Conservation (phyloP, 495 filamentous ascomycete species). For the Podospora fimiseda region DNA sequence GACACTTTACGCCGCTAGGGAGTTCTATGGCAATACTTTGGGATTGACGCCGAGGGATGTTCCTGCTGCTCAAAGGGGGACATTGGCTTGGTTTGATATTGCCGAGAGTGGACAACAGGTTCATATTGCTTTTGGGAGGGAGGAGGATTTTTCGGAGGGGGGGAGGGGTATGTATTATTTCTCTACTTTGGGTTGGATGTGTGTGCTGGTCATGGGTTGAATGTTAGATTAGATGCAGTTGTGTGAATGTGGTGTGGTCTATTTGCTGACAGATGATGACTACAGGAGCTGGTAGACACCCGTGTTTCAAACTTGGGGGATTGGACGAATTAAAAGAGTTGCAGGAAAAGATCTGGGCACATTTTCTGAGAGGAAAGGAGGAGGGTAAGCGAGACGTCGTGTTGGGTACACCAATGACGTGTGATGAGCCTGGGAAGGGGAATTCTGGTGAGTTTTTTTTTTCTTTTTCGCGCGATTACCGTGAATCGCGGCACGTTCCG, state of each 20-base stretch:
- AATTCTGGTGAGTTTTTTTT: conserved; percentile 40
- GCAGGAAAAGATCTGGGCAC: conserved; percentile 47
- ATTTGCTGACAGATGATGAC: no score
- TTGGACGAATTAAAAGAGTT: conserved; percentile 41
- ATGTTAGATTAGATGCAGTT: no score
- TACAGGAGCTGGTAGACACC: conserved; percentile 40
- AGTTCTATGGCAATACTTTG: conserved; percentile 53
- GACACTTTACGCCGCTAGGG: conserved; percentile 45
- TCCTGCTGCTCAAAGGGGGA: conserved; percentile 43
- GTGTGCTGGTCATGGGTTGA: no score
- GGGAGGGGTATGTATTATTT: no score
- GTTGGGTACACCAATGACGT: conserved; percentile 34
- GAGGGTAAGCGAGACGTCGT: conserved; percentile 43
- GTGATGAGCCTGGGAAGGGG: conserved; percentile 49
- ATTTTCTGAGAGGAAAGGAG: conserved; percentile 33
- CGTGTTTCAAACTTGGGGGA: conserved; percentile 49
- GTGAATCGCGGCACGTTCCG: neutral
- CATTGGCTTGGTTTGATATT: conserved; percentile 56
- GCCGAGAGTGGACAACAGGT: conserved; percentile 53
- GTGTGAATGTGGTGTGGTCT: no score
- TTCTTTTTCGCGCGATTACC: neutral
- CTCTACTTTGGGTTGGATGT: no score
- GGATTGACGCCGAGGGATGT: conserved; percentile 45
- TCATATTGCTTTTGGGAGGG: conserved; percentile 46
- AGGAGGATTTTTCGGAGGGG: conserved; percentile 33